phyloP scores from a whole-genome alignment of 1,284 basidiomycete species.

The Marasmius fiardii region DNA sequence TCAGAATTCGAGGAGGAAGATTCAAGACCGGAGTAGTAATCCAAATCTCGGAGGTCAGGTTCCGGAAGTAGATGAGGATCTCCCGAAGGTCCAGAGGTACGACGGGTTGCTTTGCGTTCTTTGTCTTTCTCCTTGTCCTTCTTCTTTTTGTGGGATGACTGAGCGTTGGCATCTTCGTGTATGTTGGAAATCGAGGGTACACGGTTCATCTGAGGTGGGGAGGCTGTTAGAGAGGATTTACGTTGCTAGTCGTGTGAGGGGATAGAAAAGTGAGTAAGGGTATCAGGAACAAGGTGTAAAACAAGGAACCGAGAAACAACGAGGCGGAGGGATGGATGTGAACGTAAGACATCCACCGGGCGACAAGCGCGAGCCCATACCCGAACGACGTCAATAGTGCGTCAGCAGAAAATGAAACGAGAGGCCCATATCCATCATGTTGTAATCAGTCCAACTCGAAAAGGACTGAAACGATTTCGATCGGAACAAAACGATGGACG shows the following conservation, averaged over 20 bases:
- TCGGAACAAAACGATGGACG: too few relatives aligned
- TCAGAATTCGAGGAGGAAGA: constrained; percentile 17
- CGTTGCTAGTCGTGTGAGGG: neutral
- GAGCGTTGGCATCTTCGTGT: too few relatives aligned
- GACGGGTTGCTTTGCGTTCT: neutral
- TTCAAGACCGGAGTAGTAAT: constrained; percentile 41
- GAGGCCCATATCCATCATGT: too few relatives aligned
- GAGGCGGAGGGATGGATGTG: neutral
- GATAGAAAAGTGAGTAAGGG: neutral
- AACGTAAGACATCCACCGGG: too few relatives aligned
- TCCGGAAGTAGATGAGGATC: neutral
- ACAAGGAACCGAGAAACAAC: neutral
- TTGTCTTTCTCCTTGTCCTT: neutral
- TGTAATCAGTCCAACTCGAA: too few relatives aligned
- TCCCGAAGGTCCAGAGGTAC: neutral
- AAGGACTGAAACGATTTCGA: too few relatives aligned
- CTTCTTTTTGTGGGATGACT: too few relatives aligned
- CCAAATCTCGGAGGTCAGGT: constrained; percentile 12
- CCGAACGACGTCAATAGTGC: too few relatives aligned
- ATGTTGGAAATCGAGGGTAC: neutral
- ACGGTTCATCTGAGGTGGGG: neutral
- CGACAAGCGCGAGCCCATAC: too few relatives aligned
- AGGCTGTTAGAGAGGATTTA: neutral
- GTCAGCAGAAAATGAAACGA: too few relatives aligned
- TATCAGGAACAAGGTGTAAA: too few relatives aligned